Percentiles rank a stretch among this genome's conserved stretches.
Evolutionary conservation across 345 rosid species (phyloP).

Genomic region (Raphanus raphanistrum): DNA sequence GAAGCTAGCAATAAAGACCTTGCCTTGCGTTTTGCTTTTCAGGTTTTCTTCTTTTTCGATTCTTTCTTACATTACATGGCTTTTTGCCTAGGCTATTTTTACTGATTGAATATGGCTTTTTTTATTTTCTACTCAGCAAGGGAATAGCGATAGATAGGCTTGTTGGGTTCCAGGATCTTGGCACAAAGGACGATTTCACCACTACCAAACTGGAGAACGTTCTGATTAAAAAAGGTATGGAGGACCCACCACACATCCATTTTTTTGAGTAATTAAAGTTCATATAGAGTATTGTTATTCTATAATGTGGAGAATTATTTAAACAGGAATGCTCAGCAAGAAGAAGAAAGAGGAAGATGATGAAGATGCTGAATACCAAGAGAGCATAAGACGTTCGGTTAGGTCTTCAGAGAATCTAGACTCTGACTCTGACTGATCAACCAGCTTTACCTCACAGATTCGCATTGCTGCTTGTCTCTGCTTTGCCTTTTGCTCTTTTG

Average conservation of each 20-base stretch:
- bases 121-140: slow-evolving; percentile 45
- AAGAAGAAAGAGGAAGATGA: slow-evolving; percentile 62
- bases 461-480: slow-evolving; percentile 17
- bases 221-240: slow-evolving; percentile 67
- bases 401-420: slow-evolving; percentile 60
- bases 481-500: slow-evolving; percentile 13
- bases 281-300: background rate
- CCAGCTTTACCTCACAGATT: slow-evolving; percentile 7
- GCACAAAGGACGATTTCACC: slow-evolving; percentile 79
- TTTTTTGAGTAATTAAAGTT: background rate
- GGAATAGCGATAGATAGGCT: slow-evolving; percentile 77
- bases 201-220: slow-evolving; percentile 56
- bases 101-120: background rate
- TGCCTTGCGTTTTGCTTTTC: slow-evolving; percentile 89
- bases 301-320: slow-evolving; percentile 9
- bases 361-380: slow-evolving; percentile 54
- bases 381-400: slow-evolving; percentile 54
- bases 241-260: background rate
- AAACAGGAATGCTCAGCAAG: slow-evolving; percentile 68
- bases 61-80: slow-evolving; percentile 19
- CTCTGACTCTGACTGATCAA: slow-evolving; percentile 79
- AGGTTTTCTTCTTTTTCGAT: slow-evolving; percentile 46
- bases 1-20: slow-evolving; percentile 80
- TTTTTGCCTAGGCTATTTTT: background rate
- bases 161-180: slow-evolving; percentile 86